These are phyloP conservation scores for Albophoma yamanashiensis DNA, from an alignment of 2,329 filamentous ascomycete species.

Conservation along the genomic window DNA sequence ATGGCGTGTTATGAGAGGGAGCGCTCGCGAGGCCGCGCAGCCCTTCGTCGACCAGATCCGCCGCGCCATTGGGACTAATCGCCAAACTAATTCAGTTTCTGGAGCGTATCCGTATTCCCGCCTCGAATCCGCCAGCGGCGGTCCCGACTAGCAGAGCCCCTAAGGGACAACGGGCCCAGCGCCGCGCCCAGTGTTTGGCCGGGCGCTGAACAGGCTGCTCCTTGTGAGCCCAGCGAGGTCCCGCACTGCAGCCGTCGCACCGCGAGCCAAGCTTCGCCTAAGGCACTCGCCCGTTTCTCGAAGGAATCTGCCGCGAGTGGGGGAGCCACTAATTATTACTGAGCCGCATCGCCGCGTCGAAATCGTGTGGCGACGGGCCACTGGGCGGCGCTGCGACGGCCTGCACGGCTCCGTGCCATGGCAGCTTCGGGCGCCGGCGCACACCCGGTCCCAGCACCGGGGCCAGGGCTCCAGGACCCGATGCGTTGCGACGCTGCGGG, in stretches of 20 bases:
- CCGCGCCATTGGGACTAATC: background rate
- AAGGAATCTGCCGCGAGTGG: background rate
- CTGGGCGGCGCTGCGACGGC: too few relatives aligned
- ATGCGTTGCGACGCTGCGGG: background rate
- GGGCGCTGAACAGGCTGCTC: background rate
- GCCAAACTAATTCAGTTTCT: background rate
- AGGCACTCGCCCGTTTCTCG: background rate
- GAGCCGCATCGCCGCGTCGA: background rate
- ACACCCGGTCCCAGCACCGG: background rate
- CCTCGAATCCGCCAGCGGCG: background rate
- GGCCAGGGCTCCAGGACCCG: background rate
- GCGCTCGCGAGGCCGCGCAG: background rate
- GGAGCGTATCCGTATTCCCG: background rate
- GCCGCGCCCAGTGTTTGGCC: background rate
- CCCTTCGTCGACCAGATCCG: background rate
- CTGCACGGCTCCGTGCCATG: background rate
- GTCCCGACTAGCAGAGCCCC: background rate
- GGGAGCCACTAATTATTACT: background rate
- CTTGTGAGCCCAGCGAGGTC: background rate
- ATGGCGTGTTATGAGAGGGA: background rate
- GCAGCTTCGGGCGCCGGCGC: background rate
- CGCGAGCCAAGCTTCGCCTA: background rate
- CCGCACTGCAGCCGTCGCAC: slow-evolving; percentile 5
- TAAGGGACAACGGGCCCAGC: background rate
- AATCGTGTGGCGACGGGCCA: background rate